Percentiles rank a stretch among this genome's conserved stretches.
phyloP scores from a whole-genome alignment of 2,329 filamentous ascomycete species.

The Sclerotinia minor region DNA sequence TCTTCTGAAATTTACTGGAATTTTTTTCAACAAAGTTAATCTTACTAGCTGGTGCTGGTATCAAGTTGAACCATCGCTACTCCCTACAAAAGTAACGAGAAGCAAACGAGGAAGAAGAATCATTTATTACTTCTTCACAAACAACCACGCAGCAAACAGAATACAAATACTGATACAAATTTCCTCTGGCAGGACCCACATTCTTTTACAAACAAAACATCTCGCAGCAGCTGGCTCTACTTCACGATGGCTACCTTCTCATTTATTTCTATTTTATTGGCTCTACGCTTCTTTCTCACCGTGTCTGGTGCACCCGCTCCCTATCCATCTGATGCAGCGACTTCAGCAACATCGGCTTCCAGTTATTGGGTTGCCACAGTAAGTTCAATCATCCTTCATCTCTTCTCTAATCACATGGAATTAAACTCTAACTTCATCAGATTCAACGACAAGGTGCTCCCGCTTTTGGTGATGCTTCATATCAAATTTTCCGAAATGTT shows the following conservation, averaged over 20 bases:
- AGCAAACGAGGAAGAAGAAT: slow-evolving; percentile 4
- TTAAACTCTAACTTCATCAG: neutral
- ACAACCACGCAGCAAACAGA: slow-evolving; percentile 8
- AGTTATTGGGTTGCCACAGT: slow-evolving; percentile 39
- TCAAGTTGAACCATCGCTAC: slow-evolving; percentile 19
- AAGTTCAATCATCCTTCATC: neutral
- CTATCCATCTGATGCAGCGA: slow-evolving; percentile 27
- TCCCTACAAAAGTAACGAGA: slow-evolving; percentile 10
- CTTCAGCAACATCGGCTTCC: slow-evolving; percentile 27
- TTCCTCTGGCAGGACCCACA: slow-evolving; percentile 33
- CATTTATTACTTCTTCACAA: neutral
- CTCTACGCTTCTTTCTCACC: slow-evolving; percentile 37
- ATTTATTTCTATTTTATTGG: slow-evolving; percentile 36
- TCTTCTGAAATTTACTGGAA: neutral
- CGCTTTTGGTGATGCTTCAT: slow-evolving; percentile 49
- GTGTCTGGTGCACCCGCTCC: slow-evolving; percentile 36
- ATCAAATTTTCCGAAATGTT: slow-evolving; percentile 76
- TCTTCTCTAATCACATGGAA: neutral
- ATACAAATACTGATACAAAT: slow-evolving; percentile 29
- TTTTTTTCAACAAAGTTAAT: slow-evolving; percentile 1
- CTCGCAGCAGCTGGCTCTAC: slow-evolving; percentile 41
- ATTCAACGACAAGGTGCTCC: slow-evolving; percentile 41
- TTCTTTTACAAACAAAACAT: slow-evolving; percentile 37
- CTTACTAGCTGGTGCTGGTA: slow-evolving; percentile 15
- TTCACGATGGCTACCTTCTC: slow-evolving; percentile 41